Evolutionary conservation across 2,329 filamentous ascomycete genomes (phyloP).

Genomic region (Calycina marina): DNA sequence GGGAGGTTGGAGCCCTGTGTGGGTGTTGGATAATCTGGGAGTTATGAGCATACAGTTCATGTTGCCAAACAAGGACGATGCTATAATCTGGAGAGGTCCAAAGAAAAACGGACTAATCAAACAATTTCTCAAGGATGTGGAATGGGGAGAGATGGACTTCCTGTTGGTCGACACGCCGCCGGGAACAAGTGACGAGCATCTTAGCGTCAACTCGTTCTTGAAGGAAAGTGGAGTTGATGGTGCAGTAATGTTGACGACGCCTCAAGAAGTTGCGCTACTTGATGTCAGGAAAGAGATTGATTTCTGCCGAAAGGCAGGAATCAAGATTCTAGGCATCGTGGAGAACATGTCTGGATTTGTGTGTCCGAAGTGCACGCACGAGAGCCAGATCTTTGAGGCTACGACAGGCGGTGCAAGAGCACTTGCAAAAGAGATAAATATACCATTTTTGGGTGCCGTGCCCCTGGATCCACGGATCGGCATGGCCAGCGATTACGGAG

Average conservation of each 20-base stretch:
- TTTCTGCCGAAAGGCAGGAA: slow-evolving; percentile 90
- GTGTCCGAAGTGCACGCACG: slow-evolving; percentile 76
- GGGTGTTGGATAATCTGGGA: slow-evolving; percentile 84
- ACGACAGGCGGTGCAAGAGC: slow-evolving; percentile 77
- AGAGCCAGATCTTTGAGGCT: slow-evolving; percentile 75
- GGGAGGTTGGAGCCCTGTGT: slow-evolving; percentile 86
- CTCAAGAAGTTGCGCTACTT: slow-evolving; percentile 81
- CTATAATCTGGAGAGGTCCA: slow-evolving; percentile 91
- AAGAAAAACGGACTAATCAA: slow-evolving; percentile 99
- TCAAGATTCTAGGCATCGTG: slow-evolving; percentile 73
- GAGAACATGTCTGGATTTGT: slow-evolving; percentile 99
- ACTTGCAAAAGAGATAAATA: slow-evolving; percentile 71
- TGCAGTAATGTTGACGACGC: slow-evolving; percentile 84
- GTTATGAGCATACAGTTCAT: slow-evolving; percentile 99
- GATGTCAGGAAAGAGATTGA: slow-evolving; percentile 97
- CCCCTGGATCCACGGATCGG: slow-evolving; percentile 88
- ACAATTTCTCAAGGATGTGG: slow-evolving; percentile 93
- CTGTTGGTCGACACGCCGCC: slow-evolving; percentile 90
- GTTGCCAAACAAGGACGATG: slow-evolving; percentile 84
- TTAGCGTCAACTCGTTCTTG: slow-evolving; percentile 83
- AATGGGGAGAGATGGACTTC: slow-evolving; percentile 93
- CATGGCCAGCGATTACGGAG: slow-evolving; percentile 92
- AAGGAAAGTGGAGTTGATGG: slow-evolving; percentile 88
- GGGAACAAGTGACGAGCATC: slow-evolving; percentile 87
- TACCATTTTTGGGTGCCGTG: slow-evolving; percentile 80